These are phyloP conservation scores for Termitomyces sp. DNA, from an alignment of 768 basidiomycete genomes.

Conservation along the genomic window DNA sequence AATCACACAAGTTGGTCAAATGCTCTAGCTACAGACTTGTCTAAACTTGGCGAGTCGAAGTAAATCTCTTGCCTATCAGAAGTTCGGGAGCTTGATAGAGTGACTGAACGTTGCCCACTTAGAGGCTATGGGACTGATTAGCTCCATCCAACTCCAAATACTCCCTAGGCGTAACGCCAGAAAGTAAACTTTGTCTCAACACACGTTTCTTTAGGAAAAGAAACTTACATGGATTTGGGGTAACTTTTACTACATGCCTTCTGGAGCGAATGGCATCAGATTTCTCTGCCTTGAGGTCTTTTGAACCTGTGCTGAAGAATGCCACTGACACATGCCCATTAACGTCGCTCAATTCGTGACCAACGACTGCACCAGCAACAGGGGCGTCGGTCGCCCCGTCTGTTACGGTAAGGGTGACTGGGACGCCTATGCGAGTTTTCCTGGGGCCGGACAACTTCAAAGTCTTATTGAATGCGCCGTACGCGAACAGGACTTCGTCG, in stretches of 20 bases:
- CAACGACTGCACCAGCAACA: constrained; percentile 28
- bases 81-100: neutral
- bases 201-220: neutral
- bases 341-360: constrained; percentile 16
- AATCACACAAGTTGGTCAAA: no score
- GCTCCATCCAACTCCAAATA: neutral
- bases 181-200: neutral
- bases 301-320: constrained; percentile 19
- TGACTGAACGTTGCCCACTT: neutral
- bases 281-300: constrained; percentile 26
- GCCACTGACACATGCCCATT: constrained; percentile 22
- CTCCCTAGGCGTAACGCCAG: neutral
- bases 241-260: neutral
- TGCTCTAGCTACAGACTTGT: no score
- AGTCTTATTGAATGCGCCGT: neutral
- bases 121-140: neutral
- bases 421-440: constrained; percentile 14
- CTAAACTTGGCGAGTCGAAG: neutral
- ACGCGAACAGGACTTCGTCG: constrained; percentile 5
- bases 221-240: neutral
- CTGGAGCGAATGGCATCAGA: constrained; percentile 28
- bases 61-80: neutral
- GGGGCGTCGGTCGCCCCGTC: constrained; percentile 28
- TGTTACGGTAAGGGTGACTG: constrained; percentile 27
- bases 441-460: neutral